Evolutionary conservation across 2,329 filamentous ascomycete genomes (phyloP).

Genomic region (Monosporascus sp.): DNA sequence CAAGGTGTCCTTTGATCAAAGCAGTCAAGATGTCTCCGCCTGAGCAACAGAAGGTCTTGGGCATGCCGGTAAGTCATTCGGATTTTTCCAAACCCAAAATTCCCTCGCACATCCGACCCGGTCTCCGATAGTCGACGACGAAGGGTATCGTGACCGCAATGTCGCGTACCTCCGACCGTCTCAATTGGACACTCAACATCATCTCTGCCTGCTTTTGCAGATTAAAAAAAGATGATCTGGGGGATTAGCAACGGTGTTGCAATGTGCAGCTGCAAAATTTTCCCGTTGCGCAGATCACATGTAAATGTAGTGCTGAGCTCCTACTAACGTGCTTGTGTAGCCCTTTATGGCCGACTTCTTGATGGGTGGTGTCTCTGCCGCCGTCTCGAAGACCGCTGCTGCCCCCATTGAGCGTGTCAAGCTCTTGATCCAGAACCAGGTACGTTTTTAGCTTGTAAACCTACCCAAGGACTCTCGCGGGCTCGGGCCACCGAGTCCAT

Average conservation of each 20-base stretch:
- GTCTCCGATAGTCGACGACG: slow-evolving; percentile 1
- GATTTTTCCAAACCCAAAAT: slow-evolving; percentile 8
- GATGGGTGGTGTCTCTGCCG: slow-evolving; percentile 99
- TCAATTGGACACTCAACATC: slow-evolving; percentile 17
- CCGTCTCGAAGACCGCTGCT: slow-evolving; percentile 99
- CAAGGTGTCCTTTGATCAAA: slow-evolving; percentile 38
- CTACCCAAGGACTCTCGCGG: neutral
- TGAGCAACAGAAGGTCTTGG: slow-evolving; percentile 55
- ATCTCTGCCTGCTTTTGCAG: slow-evolving; percentile 5
- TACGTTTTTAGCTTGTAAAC: slow-evolving; percentile 44
- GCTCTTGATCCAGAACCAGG: slow-evolving; percentile 99
- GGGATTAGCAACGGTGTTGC: too few species aligned
- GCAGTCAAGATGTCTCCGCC: slow-evolving; percentile 49
- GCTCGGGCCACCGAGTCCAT: neutral
- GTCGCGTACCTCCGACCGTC: slow-evolving; percentile 12
- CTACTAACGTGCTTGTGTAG: slow-evolving; percentile 4
- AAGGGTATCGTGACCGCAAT: slow-evolving; percentile 13
- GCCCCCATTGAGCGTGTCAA: slow-evolving; percentile 99
- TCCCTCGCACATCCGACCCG: slow-evolving; percentile 9
- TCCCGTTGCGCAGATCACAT: slow-evolving; percentile 11
- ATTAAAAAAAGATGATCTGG: too few species aligned
- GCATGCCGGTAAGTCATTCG: slow-evolving; percentile 52
- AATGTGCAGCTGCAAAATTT: neutral
- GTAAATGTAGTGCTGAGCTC: too few species aligned
- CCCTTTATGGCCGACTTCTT: slow-evolving; percentile 36